A percentile compares a stretch with the other conserved stretches of the same genome.
Conservation (phyloP, 2,329 filamentous ascomycete species). For the Scedosporium dehoogii region DNA sequence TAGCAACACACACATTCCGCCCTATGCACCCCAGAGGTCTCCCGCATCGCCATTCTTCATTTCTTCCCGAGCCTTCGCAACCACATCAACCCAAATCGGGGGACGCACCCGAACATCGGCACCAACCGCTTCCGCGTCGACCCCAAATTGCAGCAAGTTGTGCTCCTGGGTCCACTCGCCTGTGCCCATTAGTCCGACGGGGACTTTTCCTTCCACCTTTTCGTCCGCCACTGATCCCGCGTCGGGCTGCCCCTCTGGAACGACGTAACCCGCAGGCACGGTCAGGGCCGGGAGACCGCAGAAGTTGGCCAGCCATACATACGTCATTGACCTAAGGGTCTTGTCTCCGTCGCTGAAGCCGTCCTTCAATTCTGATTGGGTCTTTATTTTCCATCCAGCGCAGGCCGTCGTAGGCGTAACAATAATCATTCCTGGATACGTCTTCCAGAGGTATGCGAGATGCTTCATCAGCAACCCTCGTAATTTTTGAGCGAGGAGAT, state of each 20-base stretch:
- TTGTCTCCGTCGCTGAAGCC: slow-evolving; percentile 36
- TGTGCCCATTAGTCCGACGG: slow-evolving; percentile 44
- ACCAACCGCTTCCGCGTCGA: slow-evolving; percentile 33
- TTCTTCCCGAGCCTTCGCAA: slow-evolving; percentile 21
- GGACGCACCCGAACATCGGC: slow-evolving; percentile 22
- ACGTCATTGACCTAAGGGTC: slow-evolving; percentile 37
- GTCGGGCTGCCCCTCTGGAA: slow-evolving; percentile 21
- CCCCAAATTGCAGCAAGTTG: slow-evolving; percentile 35
- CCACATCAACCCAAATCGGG: slow-evolving; percentile 34
- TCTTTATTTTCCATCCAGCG: slow-evolving; percentile 32
- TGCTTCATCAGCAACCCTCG: slow-evolving; percentile 62
- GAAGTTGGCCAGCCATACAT: slow-evolving; percentile 41
- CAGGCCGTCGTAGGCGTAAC: slow-evolving; percentile 56
- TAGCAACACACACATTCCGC: neutral
- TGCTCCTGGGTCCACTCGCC: slow-evolving; percentile 45
- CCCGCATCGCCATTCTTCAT: slow-evolving; percentile 5
- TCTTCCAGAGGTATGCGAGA: slow-evolving; percentile 54
- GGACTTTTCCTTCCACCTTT: slow-evolving; percentile 29
- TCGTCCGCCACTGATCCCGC: slow-evolving; percentile 21
- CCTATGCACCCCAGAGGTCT: neutral
- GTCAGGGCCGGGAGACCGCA: slow-evolving; percentile 36
- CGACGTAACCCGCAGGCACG: slow-evolving; percentile 34
- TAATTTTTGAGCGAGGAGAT: slow-evolving; percentile 59
- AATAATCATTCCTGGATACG: slow-evolving; percentile 59
- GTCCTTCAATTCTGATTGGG: slow-evolving; percentile 23